phyloP scores from a whole-genome alignment of 2,329 filamentous ascomycete species.

The Onygenales sp. region DNA sequence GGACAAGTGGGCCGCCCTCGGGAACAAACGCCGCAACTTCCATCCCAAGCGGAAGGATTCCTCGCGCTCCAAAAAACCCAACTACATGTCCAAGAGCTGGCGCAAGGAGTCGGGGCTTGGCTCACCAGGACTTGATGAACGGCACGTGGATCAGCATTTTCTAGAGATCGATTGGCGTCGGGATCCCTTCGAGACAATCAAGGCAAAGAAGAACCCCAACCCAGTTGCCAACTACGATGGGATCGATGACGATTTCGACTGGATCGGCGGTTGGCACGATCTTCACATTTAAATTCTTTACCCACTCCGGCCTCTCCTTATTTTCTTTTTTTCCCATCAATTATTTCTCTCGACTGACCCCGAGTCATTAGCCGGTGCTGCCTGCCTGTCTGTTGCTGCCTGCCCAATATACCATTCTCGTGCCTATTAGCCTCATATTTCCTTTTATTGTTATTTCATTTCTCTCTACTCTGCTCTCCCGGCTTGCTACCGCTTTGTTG shows the following conservation, averaged over 20 bases:
- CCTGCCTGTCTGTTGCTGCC: constrained; percentile 6
- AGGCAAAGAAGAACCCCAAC: constrained; percentile 20
- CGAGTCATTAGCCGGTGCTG: constrained; percentile 3
- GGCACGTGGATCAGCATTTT: constrained; percentile 27
- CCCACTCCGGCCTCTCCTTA: constrained; percentile 11
- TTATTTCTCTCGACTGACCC: background rate
- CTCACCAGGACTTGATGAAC: constrained; percentile 11
- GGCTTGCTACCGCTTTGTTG: constrained; percentile 1
- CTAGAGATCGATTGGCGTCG: constrained; percentile 40
- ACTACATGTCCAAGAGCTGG: constrained; percentile 31
- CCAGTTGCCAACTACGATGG: constrained; percentile 41
- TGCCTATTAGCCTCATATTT: background rate
- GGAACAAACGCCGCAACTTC: constrained; percentile 68
- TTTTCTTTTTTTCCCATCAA: constrained; percentile 9
- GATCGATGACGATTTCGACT: constrained; percentile 67
- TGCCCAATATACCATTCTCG: constrained; percentile 1
- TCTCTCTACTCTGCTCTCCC: constrained; percentile 1
- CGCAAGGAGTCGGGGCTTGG: constrained; percentile 34
- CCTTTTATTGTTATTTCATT: background rate
- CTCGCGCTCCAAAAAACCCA: constrained; percentile 38
- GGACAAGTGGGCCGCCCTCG: constrained; percentile 86
- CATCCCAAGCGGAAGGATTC: constrained; percentile 45
- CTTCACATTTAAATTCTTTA: constrained; percentile 47
- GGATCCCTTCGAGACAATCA: constrained; percentile 21
- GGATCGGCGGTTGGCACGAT: constrained; percentile 86